phyloP scores from a whole-genome alignment of 352 stramenopile genomes.

The Phytopythium ostracodes region DNA sequence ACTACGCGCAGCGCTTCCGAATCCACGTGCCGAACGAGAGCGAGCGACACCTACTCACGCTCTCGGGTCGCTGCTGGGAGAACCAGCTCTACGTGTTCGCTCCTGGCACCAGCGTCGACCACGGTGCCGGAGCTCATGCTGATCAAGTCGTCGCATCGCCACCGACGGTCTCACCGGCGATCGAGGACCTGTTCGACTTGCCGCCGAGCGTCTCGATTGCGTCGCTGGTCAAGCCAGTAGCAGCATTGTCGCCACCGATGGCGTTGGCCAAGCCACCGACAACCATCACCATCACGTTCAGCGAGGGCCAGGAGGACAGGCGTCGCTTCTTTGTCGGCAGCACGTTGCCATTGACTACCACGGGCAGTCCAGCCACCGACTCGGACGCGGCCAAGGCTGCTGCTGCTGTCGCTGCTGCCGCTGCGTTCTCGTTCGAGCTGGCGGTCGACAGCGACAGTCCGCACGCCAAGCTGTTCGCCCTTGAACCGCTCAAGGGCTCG shows the following conservation, averaged over 20 bases:
- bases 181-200: constrained; percentile 73
- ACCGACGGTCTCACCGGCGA: constrained; percentile 5
- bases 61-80: constrained; percentile 72
- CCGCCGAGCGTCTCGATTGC: constrained; percentile 41
- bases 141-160: constrained; percentile 12
- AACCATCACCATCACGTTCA: constrained; percentile 43
- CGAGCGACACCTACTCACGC: constrained; percentile 49
- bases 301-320: not conserved
- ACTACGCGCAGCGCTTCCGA: constrained; percentile 51
- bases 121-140: not conserved
- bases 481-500: constrained; percentile 65
- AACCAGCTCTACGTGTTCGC: constrained; percentile 72
- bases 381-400: constrained; percentile 7
- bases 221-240: constrained; percentile 12
- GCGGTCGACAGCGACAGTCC: constrained; percentile 43
- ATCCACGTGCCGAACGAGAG: constrained; percentile 75
- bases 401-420: constrained; percentile 8
- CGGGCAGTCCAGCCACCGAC: not conserved
- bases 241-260: constrained; percentile 16
- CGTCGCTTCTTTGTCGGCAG: constrained; percentile 41
- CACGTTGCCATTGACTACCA: constrained; percentile 19
- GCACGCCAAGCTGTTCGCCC: constrained; percentile 56
- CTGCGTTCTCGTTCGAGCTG: constrained; percentile 51
- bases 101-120: constrained; percentile 9
- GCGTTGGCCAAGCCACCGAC: constrained; percentile 42